phyloP scores from a whole-genome alignment of 2,329 filamentous ascomycete genomes.

The Diplodia scrobiculata region DNA sequence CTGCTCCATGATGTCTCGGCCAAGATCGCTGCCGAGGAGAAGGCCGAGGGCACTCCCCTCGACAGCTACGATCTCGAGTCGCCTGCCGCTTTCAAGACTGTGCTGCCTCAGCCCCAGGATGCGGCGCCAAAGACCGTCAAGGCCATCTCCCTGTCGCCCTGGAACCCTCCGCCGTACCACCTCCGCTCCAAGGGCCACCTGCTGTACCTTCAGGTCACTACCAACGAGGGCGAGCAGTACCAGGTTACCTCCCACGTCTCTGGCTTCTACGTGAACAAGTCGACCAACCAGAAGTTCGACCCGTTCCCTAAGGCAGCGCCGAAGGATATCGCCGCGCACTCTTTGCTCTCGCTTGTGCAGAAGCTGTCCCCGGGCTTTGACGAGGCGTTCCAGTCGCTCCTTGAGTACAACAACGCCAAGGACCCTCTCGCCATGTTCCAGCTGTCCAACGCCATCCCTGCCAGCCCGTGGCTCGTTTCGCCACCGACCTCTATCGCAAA shows the following conservation, averaged over 20 bases:
- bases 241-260: conserved; percentile 92
- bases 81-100: conserved; percentile 65
- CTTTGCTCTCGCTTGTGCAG: conserved; percentile 76
- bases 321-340: conserved; percentile 80
- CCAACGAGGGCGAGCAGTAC: conserved; percentile 90
- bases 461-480: conserved; percentile 88
- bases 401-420: conserved; percentile 80
- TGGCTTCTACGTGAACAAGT: conserved; percentile 97
- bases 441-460: conserved; percentile 90
- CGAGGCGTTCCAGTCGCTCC: conserved; percentile 71
- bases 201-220: conserved; percentile 84
- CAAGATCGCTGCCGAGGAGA: conserved; percentile 59
- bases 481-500: conserved; percentile 64
- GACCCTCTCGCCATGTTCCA: conserved; percentile 93
- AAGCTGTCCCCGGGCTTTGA: conserved; percentile 82
- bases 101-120: conserved; percentile 68
- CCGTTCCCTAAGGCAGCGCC: conserved; percentile 77
- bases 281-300: conserved; percentile 92
- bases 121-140: conserved; percentile 87
- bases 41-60: conserved; percentile 47
- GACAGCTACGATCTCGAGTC: conserved; percentile 77
- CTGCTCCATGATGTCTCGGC: conserved; percentile 82
- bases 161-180: conserved; percentile 94
- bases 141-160: conserved; percentile 81
- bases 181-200: conserved; percentile 89